A percentile compares a stretch with the other conserved stretches of the same genome.
Conservation (phyloP, 768 basidiomycete species). For the Neoboletus brunneissimus region DNA sequence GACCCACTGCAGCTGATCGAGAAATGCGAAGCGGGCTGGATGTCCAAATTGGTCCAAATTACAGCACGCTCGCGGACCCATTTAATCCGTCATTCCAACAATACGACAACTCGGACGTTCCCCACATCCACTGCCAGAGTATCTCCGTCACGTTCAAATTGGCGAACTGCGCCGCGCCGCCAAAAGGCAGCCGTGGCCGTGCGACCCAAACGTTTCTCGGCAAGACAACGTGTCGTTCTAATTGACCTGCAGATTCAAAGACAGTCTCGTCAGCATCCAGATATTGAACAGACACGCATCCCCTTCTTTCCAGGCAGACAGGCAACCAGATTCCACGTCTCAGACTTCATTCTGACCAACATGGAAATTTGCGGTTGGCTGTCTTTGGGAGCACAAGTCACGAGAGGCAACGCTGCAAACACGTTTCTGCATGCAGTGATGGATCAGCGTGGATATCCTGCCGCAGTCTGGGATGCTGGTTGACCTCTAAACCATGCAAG, state of each 20-base stretch:
- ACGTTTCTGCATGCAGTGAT: slow-evolving; percentile 27
- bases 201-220: neutral
- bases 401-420: slow-evolving; percentile 30
- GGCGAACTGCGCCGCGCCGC: neutral
- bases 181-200: neutral
- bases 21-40: neutral
- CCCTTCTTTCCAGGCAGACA: neutral
- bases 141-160: neutral
- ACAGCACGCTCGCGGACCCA: neutral
- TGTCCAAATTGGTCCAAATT: neutral
- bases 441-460: slow-evolving; percentile 26
- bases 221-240: neutral
- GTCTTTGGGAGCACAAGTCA: slow-evolving; percentile 8
- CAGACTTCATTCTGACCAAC: neutral
- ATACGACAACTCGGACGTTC: too few relatives aligned
- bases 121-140: neutral
- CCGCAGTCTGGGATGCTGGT: slow-evolving; percentile 16
- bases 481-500: slow-evolving; percentile 31
- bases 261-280: neutral
- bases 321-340: neutral
- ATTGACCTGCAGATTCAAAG: neutral
- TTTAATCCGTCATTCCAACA: neutral
- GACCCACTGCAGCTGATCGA: neutral
- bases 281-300: neutral
- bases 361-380: slow-evolving; percentile 3